phyloP scores from a whole-genome alignment of 2,329 filamentous ascomycete genomes.

The Lecanoromycetidae sp. region DNA sequence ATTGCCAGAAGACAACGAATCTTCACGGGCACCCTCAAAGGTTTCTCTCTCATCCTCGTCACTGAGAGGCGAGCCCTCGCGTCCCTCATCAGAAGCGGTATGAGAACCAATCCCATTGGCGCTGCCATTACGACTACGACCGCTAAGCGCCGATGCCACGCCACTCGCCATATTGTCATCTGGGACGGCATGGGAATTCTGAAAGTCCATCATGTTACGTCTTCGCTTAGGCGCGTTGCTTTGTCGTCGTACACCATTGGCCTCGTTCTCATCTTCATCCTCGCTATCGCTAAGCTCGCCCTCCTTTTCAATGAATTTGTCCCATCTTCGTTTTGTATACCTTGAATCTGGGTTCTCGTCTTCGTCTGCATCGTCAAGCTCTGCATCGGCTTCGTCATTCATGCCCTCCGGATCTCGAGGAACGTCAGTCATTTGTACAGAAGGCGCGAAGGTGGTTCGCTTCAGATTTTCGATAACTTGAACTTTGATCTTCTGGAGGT shows the following conservation, averaged over 20 bases:
- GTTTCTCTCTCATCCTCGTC: constrained; percentile 7
- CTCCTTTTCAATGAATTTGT: constrained; percentile 62
- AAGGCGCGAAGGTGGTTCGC: constrained; percentile 49
- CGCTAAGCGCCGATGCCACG: constrained; percentile 8
- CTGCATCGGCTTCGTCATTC: constrained; percentile 54
- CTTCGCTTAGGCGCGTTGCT: constrained; percentile 33
- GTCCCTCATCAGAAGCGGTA: constrained; percentile 9
- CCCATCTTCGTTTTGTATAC: constrained; percentile 69
- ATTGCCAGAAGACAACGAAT: constrained; percentile 14
- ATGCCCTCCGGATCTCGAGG: constrained; percentile 45
- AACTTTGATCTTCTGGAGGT: constrained; percentile 54
- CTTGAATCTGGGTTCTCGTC: constrained; percentile 77
- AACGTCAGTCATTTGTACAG: constrained; percentile 53
- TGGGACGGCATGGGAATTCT: constrained; percentile 40
- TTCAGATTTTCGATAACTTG: constrained; percentile 57
- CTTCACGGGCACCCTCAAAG: constrained; percentile 14
- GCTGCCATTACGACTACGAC: constrained; percentile 11
- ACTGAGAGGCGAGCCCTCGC: neutral
- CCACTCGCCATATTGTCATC: constrained; percentile 12
- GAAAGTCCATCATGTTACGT: constrained; percentile 50
- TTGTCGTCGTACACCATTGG: constrained; percentile 58
- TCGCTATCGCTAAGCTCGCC: constrained; percentile 82
- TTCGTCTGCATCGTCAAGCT: constrained; percentile 61
- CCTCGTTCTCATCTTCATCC: constrained; percentile 62
- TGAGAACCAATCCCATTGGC: constrained; percentile 9